Evolutionary conservation across 805 yeast species (phyloP).

Genomic region (Debaryomyces prosopidis): DNA sequence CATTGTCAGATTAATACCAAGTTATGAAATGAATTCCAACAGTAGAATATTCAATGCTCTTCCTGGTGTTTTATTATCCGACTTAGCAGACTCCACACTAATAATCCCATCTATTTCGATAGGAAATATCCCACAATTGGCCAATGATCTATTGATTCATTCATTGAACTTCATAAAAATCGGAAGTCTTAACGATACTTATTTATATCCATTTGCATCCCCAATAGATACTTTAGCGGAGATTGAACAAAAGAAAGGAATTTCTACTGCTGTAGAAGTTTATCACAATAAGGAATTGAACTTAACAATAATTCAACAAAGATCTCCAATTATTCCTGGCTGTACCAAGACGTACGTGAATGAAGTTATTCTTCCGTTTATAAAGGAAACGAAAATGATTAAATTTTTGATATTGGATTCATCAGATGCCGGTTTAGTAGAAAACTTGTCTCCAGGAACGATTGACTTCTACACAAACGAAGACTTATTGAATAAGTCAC

Average conservation of each 20-base stretch:
- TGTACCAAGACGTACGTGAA: conserved; percentile 49
- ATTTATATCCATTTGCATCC: conserved; percentile 79
- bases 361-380: conserved; percentile 52
- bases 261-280: conserved; percentile 67
- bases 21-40: neutral
- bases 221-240: conserved; percentile 56
- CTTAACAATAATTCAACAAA: conserved; percentile 68
- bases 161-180: conserved; percentile 54
- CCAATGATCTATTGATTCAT: conserved; percentile 71
- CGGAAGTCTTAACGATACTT: conserved; percentile 57
- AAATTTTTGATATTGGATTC: conserved; percentile 66
- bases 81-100: conserved; percentile 36
- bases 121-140: conserved; percentile 88
- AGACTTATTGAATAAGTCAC: conserved; percentile 30
- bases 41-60: neutral
- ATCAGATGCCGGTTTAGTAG: conserved; percentile 60
- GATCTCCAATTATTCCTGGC: conserved; percentile 82
- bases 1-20: neutral
- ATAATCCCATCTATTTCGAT: conserved; percentile 79
- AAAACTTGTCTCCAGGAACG: conserved; percentile 17
- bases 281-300: conserved; percentile 43
- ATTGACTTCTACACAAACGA: conserved; percentile 29
- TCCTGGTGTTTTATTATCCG: neutral
- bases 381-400: conserved; percentile 38
- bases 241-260: conserved; percentile 26